These are phyloP conservation scores for Coemansia sp. DNA, from an alignment of 192 early-diverging fungal genomes.

Conservation along the genomic window DNA sequence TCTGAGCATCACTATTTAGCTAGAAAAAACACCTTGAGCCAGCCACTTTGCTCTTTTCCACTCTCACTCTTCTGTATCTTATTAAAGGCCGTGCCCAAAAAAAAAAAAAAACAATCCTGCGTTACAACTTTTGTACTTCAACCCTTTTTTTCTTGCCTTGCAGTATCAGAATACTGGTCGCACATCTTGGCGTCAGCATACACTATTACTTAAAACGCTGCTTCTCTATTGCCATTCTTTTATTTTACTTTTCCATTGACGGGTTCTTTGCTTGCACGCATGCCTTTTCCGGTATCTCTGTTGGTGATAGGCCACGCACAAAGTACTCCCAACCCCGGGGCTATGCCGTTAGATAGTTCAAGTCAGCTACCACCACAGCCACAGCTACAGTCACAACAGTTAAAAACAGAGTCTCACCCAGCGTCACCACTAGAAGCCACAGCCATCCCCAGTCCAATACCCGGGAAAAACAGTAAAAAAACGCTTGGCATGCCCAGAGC, in stretches of 20 bases:
- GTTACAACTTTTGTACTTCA: neutral
- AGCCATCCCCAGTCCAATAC: neutral
- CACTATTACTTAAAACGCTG: neutral
- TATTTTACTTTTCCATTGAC: slow-evolving; percentile 7
- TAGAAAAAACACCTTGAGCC: neutral
- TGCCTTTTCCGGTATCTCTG: slow-evolving; percentile 34
- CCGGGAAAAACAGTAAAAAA: neutral
- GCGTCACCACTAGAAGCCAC: slow-evolving; percentile 1
- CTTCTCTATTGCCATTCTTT: neutral
- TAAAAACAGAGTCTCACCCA: neutral
- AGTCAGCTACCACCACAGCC: slow-evolving; percentile 2
- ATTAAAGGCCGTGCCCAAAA: neutral
- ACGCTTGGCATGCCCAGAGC: neutral
- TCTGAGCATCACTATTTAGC: neutral
- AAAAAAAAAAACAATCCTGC: slow-evolving; percentile 1
- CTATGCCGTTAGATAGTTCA: slow-evolving; percentile 1
- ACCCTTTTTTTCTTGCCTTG: neutral
- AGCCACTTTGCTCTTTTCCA: neutral
- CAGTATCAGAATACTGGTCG: neutral
- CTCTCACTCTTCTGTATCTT: neutral
- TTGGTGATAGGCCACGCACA: slow-evolving; percentile 22
- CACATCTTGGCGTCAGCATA: neutral
- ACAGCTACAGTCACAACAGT: slow-evolving; percentile 6
- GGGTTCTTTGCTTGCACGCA: slow-evolving; percentile 1
- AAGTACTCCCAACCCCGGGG: slow-evolving; percentile 15